Conservation (phyloP, 441 rosid genomes). For the Croton laevigatus region DNA sequence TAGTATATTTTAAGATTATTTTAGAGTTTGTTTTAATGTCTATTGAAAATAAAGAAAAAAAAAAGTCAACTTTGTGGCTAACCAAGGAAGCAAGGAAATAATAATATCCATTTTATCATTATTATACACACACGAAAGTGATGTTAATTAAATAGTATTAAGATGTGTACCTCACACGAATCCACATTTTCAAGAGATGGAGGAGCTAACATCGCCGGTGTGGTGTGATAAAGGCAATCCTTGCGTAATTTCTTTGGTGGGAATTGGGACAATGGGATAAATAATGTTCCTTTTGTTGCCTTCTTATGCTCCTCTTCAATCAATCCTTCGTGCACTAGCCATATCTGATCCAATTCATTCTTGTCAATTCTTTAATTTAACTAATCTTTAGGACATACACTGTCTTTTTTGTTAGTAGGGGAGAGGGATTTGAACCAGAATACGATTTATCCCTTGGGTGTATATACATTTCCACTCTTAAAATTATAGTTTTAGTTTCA, state of each 20-base stretch:
- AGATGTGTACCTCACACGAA: conserved; percentile 60
- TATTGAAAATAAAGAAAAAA: too few species aligned
- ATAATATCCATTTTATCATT: background rate
- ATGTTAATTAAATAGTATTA: background rate
- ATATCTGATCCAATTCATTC: conserved; percentile 24
- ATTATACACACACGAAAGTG: too few species aligned
- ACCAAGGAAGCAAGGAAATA: too few species aligned
- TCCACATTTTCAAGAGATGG: conserved; percentile 48
- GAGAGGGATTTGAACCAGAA: too few species aligned
- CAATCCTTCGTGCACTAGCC: conserved; percentile 60
- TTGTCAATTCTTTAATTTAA: background rate
- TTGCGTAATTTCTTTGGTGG: conserved; percentile 45
- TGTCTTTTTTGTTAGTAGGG: too few species aligned
- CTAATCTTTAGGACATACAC: too few species aligned
- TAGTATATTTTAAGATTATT: too few species aligned
- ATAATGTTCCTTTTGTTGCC: conserved; percentile 55
- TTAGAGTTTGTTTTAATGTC: too few species aligned
- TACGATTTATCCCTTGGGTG: too few species aligned
- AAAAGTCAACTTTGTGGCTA: too few species aligned
- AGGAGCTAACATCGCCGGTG: conserved; percentile 57
- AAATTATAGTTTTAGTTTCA: too few species aligned
- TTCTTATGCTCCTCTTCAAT: conserved; percentile 43
- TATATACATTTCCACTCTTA: too few species aligned
- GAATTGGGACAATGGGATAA: conserved; percentile 58
- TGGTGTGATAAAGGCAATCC: conserved; percentile 52